Conservation (phyloP, 441 rosid species). For the Eutrema salsugineum region DNA sequence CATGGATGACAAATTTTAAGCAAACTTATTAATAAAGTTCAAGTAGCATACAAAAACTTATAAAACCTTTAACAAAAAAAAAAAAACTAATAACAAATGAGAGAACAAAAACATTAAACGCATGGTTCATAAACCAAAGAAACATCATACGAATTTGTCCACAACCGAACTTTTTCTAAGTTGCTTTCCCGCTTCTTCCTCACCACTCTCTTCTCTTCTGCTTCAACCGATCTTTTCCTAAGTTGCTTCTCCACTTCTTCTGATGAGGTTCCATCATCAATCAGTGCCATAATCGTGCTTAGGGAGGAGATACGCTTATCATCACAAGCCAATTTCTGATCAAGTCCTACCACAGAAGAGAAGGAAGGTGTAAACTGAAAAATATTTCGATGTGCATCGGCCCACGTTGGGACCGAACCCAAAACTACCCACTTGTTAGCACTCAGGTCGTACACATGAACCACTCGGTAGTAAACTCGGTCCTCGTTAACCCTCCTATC, state of each 20-base stretch:
- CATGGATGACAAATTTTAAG: no score
- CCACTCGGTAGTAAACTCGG: background rate
- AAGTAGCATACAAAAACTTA: no score
- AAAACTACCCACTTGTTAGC: background rate
- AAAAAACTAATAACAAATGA: no score
- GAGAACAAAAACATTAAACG: no score
- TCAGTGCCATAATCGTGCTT: background rate
- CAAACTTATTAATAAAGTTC: no score
- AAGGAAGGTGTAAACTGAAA: constrained; percentile 6
- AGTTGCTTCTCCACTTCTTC: background rate
- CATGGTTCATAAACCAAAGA: no score
- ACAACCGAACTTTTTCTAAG: no score
- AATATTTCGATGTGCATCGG: background rate
- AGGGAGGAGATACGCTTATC: background rate
- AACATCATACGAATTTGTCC: no score
- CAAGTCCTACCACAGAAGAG: background rate
- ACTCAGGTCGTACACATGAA: constrained; percentile 1
- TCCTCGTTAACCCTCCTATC: no score
- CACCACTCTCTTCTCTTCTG: background rate
- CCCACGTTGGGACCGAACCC: background rate
- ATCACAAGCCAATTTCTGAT: background rate
- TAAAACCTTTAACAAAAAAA: no score
- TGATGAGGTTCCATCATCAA: background rate
- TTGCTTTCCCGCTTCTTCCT: no score
- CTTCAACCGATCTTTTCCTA: background rate